These are phyloP conservation scores for Candolleomyces efflorescens DNA, from an alignment of 768 basidiomycete genomes.

Conservation along the genomic window DNA sequence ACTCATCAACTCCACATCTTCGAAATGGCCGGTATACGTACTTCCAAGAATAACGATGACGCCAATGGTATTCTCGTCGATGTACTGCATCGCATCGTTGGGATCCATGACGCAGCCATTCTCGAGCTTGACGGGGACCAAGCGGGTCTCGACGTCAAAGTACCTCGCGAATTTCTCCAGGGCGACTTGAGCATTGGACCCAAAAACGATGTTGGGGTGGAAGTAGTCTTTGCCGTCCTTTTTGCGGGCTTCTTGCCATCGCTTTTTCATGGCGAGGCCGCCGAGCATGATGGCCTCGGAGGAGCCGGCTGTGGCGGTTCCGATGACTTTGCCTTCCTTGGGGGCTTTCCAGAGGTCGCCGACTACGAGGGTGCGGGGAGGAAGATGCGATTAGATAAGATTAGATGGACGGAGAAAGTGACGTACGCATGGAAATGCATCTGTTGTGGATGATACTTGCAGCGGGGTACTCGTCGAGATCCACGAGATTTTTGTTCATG, in stretches of 20 bases:
- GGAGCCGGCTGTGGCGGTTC: constrained; percentile 61
- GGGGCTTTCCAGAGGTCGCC: constrained; percentile 66
- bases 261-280: constrained; percentile 64
- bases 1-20: constrained; percentile 54
- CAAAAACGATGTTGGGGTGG: constrained; percentile 57
- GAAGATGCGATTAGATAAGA: neutral
- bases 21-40: constrained; percentile 63
- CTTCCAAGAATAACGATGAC: constrained; percentile 53
- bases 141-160: constrained; percentile 58
- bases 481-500: constrained; percentile 60
- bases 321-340: constrained; percentile 49
- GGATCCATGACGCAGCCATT: constrained; percentile 52
- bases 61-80: constrained; percentile 71
- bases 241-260: constrained; percentile 62
- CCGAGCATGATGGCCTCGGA: constrained; percentile 70
- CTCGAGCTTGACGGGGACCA: constrained; percentile 41
- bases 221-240: constrained; percentile 49
- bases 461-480: constrained; percentile 65
- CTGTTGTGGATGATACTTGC: constrained; percentile 49
- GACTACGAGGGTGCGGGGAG: constrained; percentile 20
- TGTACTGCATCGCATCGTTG: constrained; percentile 49
- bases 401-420: neutral
- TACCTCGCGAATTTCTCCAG: constrained; percentile 65
- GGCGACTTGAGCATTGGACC: constrained; percentile 59
- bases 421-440: constrained; percentile 50